A percentile compares a stretch with the other conserved stretches of the same genome.
Evolutionary conservation across 1,284 basidiomycete genomes (phyloP).

Genomic region (Cryptococcus sp.): DNA sequence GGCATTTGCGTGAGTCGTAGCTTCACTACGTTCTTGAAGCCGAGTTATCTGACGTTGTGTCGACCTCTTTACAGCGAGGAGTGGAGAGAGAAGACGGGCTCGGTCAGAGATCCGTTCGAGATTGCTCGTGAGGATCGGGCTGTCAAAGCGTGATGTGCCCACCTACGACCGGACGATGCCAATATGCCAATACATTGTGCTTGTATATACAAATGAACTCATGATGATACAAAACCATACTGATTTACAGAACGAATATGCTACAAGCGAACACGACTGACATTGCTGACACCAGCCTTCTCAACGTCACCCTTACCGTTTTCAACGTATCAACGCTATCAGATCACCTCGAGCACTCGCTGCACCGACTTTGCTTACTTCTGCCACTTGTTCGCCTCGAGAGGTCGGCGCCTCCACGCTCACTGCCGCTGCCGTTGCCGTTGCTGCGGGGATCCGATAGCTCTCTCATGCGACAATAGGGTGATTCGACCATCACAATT

Average conservation of each 20-base stretch:
- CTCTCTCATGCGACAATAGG: neutral
- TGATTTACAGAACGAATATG: too few relatives aligned
- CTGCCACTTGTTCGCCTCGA: neutral
- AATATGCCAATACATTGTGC: neutral
- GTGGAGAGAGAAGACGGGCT: conserved; percentile 41
- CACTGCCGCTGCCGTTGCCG: neutral
- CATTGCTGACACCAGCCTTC: too few relatives aligned
- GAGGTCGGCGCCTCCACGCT: neutral
- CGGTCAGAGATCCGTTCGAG: conserved; percentile 49
- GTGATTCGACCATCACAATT: too few relatives aligned
- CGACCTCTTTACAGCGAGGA: conserved; percentile 23
- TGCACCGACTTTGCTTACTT: neutral
- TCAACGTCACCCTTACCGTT: too few relatives aligned
- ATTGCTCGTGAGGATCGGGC: conserved; percentile 45
- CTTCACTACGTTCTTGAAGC: neutral
- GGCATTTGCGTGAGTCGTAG: conserved; percentile 35
- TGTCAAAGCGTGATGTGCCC: conserved; percentile 5
- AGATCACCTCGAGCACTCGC: neutral
- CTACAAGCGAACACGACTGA: too few relatives aligned
- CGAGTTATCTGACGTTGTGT: neutral
- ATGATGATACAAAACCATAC: too few relatives aligned
- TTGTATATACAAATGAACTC: too few relatives aligned
- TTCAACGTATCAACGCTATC: too few relatives aligned
- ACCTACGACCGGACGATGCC: conserved; percentile 3
- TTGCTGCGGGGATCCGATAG: neutral